Conservation (phyloP, 805 yeast genomes). For the Myxozyma mucilagina region DNA sequence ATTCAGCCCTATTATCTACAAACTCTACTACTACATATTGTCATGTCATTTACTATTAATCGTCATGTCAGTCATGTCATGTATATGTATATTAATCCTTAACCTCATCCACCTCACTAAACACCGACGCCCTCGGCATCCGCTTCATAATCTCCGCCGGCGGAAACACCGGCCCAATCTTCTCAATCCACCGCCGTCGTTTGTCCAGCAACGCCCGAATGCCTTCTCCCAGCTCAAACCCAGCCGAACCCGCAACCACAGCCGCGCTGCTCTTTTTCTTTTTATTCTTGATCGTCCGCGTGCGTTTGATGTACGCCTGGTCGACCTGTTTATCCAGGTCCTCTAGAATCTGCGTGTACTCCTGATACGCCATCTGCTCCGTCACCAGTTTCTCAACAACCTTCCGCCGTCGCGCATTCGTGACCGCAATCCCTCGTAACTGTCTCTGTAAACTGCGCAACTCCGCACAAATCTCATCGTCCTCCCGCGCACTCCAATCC, state of each 20-base stretch:
- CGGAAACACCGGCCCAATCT: slow-evolving; percentile 82
- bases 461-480: slow-evolving; percentile 90
- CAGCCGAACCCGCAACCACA: slow-evolving; percentile 35
- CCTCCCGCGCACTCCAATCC: slow-evolving; percentile 62
- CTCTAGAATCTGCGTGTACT: slow-evolving; percentile 82
- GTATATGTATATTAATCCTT: not conserved
- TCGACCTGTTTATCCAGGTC: slow-evolving; percentile 96
- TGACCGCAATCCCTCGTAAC: slow-evolving; percentile 57
- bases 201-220: slow-evolving; percentile 79
- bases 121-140: slow-evolving; percentile 64
- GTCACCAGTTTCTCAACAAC: slow-evolving; percentile 70
- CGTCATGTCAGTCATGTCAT: too few species aligned
- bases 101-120: slow-evolving; percentile 42
- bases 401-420: slow-evolving; percentile 68
- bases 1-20: too few species aligned
- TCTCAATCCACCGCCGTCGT: slow-evolving; percentile 81
- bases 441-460: slow-evolving; percentile 70
- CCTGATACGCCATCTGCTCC: slow-evolving; percentile 93
- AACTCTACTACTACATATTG: too few species aligned
- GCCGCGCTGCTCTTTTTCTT: slow-evolving; percentile 46
- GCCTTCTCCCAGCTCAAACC: slow-evolving; percentile 60
- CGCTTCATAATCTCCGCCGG: slow-evolving; percentile 70
- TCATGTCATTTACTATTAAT: too few species aligned
- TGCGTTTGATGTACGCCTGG: slow-evolving; percentile 82
- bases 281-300: slow-evolving; percentile 68